These are phyloP conservation scores for Venturiaceae sp. DNA, from an alignment of 2,329 filamentous ascomycete species.

Conservation along the genomic window DNA sequence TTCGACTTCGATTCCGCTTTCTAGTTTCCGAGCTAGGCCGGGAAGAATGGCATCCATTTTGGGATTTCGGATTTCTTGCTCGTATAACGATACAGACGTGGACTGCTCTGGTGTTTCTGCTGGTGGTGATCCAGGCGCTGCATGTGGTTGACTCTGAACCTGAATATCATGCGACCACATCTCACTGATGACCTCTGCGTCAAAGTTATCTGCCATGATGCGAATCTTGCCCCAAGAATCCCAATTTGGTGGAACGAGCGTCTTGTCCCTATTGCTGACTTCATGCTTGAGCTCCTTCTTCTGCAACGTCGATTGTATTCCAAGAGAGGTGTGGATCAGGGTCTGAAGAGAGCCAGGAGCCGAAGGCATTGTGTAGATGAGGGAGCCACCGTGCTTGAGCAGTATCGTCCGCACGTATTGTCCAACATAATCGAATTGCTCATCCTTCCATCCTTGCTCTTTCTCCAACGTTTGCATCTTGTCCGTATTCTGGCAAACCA, in stretches of 20 bases:
- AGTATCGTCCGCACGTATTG: constrained; percentile 87
- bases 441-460: constrained; percentile 87
- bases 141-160: constrained; percentile 13
- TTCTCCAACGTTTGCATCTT: constrained; percentile 86
- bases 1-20: constrained; percentile 47
- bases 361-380: constrained; percentile 31
- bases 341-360: constrained; percentile 61
- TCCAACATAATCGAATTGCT: constrained; percentile 90
- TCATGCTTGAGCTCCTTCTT: constrained; percentile 47
- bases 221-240: constrained; percentile 97
- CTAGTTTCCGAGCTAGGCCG: constrained; percentile 33
- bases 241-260: constrained; percentile 93
- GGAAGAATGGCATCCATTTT: constrained; percentile 50
- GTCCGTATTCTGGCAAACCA: constrained; percentile 94
- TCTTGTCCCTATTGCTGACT: constrained; percentile 87
- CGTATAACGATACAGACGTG: constrained; percentile 61
- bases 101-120: constrained; percentile 12
- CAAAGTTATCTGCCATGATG: constrained; percentile 82
- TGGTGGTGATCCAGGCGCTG: not conserved
- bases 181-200: constrained; percentile 75
- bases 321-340: constrained; percentile 75
- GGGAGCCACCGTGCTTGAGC: constrained; percentile 60
- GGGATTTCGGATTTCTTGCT: constrained; percentile 69
- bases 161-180: constrained; percentile 83
- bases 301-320: constrained; percentile 75